A percentile compares a stretch with the other conserved stretches of the same genome.
Evolutionary conservation across 106 monocot species (phyloP).

Genomic region (Dendrobium nobile): DNA sequence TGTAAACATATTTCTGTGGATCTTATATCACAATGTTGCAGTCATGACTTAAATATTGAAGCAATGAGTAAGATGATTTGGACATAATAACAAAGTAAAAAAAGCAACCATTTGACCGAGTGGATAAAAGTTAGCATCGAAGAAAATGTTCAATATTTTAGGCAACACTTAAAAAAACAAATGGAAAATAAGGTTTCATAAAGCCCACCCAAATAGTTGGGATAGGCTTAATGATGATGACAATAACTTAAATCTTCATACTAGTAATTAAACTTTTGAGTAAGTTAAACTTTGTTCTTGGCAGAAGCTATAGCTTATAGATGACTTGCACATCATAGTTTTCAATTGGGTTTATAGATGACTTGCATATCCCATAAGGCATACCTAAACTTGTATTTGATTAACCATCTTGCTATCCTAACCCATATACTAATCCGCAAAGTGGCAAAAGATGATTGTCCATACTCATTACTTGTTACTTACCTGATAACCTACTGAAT

Average conservation of each 20-base stretch:
- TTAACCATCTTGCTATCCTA: too few species aligned
- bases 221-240: background rate
- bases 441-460: too few species aligned
- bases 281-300: background rate
- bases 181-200: background rate
- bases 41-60: background rate
- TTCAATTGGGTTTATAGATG: too few species aligned
- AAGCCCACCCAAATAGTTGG: background rate
- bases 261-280: background rate
- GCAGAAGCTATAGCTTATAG: background rate
- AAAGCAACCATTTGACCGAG: background rate
- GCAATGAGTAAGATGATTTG: background rate
- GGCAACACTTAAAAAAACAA: background rate
- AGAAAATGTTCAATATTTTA: background rate
- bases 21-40: background rate
- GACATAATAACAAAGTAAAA: background rate
- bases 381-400: too few species aligned
- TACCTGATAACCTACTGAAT: too few species aligned
- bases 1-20: background rate
- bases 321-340: too few species aligned
- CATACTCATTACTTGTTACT: too few species aligned
- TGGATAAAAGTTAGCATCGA: background rate
- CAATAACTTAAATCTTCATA: background rate
- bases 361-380: too few species aligned
- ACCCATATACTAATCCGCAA: too few species aligned